Evolutionary conservation across 2,329 filamentous ascomycete species (phyloP), one percentile per base, ranked within the genome.

Genomic region (Pseudogymnoascus sp.): DNA sequence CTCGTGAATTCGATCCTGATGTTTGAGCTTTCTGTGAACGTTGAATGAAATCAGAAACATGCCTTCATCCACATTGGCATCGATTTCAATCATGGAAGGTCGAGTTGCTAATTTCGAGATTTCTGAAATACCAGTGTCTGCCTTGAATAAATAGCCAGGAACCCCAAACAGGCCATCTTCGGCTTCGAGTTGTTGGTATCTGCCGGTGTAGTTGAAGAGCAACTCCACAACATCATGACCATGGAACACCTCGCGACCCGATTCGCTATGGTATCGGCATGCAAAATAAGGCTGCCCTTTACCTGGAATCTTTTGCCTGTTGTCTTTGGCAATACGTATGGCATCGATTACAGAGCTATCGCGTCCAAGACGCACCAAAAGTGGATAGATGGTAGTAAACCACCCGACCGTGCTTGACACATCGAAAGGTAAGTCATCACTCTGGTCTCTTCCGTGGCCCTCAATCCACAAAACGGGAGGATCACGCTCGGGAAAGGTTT

Each of bases 201-300:
- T 71, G 8, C 78, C 79, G 0, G 77, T 71, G 63, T 80, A 83
- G 67, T 83, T 82, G 71, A 83, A 81, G 0, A 78, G 69, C 1
- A 83, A 65, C 65, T 83, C 81, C 64, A 79, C 74, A 0, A 72
- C 68, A n/a, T 70, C 70, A 63, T 77, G 73, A 1, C 73, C 66
- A 1, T 65, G 63, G 65, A 75, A 77, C 25, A 71, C 65, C 35
- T 43, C 33, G 33, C 58, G 58, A 14, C 35, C 38, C 4, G 33
- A 28, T 12, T 60, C 21, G 12, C 38, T 60, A 25, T 60, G 38
- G 41, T 38, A 38, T 23, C 58, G 33, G 11, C 38, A 43, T n/a
- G 58, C 9, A 43, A 60, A 60, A 28, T 60, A 60, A 18, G 58
- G 58, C 12, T 43, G 58, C 7, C 58, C 58, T n/a, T 60, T 60